Evolutionary conservation across 306 rosid species (phyloP).

Genomic region (Albizia julibrissin): DNA sequence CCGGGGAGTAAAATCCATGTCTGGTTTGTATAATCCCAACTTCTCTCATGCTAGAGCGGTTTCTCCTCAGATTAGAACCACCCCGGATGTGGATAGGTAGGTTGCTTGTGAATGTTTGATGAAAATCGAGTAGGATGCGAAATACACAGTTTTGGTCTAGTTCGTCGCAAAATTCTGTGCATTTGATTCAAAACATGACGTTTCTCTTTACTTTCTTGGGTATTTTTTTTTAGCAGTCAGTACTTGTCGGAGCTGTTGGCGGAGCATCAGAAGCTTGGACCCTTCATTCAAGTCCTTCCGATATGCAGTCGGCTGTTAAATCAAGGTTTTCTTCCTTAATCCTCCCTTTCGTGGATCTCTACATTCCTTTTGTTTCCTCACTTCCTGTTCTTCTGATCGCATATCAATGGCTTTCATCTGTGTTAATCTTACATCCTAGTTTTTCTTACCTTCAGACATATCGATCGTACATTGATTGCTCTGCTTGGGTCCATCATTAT

Average conservation of each 20-base stretch:
- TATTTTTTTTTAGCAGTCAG: conserved; percentile 53
- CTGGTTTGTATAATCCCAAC: conserved; percentile 91
- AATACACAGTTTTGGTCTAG: neutral
- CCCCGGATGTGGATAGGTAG: conserved; percentile 82
- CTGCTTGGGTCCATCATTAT: conserved; percentile 16
- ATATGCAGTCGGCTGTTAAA: conserved; percentile 85
- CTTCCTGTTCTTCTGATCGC: conserved; percentile 43
- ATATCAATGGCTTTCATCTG: conserved; percentile 26
- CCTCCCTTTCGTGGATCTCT: conserved; percentile 51
- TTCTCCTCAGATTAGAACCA: conserved; percentile 91
- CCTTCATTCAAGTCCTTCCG: conserved; percentile 87
- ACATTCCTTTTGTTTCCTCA: conserved; percentile 16
- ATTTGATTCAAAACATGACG: conserved; percentile 42
- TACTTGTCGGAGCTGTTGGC: conserved; percentile 88
- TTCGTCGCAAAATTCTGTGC: conserved; percentile 6
- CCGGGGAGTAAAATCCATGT: conserved; percentile 48
- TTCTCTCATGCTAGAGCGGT: conserved; percentile 97
- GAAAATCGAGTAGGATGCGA: conserved; percentile 24
- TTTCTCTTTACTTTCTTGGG: neutral
- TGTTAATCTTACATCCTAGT: neutral
- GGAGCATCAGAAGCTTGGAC: conserved; percentile 93
- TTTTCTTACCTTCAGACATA: neutral
- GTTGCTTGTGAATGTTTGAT: conserved; percentile 1
- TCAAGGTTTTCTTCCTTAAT: conserved; percentile 63
- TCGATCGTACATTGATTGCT: conserved; percentile 40